Evolutionary conservation across 1,284 basidiomycete genomes (phyloP), one percentile per base, ranked within the genome.

Genomic region (Apiotrichum gracile): DNA sequence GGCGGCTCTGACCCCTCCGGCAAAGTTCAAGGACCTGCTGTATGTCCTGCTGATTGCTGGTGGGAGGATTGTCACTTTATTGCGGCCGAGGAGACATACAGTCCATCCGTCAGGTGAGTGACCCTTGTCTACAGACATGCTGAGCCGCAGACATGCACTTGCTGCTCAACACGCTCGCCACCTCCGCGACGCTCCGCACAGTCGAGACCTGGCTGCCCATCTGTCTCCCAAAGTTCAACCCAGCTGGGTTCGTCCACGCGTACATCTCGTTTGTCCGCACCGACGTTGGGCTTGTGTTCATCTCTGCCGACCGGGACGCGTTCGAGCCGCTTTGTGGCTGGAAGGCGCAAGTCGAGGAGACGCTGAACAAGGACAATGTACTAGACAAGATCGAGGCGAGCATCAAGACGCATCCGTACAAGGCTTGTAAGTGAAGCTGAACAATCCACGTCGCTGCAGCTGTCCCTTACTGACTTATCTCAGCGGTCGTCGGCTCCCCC

Each of bases 201-300:
- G 85, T 57, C 79, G 90, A 92, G 21, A 87, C 87, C 5, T 98
- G 92, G 90, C 80, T 97, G 3, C 96, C 96, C 0, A 82, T 99
- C 46, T 98, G 94, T 69, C 81, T 99, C 12, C 94, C 96, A 0
- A 92, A 92, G 68, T 97, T 91, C 78, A 93, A 97, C 63, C 80
- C 91, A 0, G 78, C 85, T 2, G 88, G 87, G 1, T 97, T 97
- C 72, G 85, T 96, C 19, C 91, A 98, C 72, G 88, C 90, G 17
- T 97, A 94, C 66, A 83, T 97, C 50, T 85, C 84, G 34, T 94
- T 88, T 70, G 71, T 86, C 21, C 50, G 63, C 37, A 66, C 66
- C 5, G 68, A 69, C 14, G 64, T 78, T 2, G 76, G 77, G 0
- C 54, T 80, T 14, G 72, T 79, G 0, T 72, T 79, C 50, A 68